A percentile compares a stretch with the other conserved stretches of the same genome.
Conservation (phyloP, 805 yeast genomes). For the Cyberlindnera maritima region DNA sequence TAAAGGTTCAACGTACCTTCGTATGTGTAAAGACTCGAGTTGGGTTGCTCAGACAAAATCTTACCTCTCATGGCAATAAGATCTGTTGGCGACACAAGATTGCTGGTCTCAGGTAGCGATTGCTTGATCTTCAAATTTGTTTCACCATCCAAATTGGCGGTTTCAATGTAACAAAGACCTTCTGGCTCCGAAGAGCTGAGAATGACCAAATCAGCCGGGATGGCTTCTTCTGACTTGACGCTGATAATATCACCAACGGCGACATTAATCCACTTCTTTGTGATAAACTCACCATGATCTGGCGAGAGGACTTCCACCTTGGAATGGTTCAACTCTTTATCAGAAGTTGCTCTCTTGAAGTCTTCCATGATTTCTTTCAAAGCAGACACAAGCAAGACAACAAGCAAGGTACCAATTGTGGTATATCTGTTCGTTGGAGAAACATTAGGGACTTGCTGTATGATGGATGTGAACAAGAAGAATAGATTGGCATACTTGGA, state of each 20-base stretch:
- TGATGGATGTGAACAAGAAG: constrained; percentile 85
- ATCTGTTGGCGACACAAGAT: constrained; percentile 62
- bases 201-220: constrained; percentile 89
- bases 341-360: constrained; percentile 82
- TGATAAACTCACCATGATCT: constrained; percentile 55
- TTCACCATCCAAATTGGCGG: constrained; percentile 97
- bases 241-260: constrained; percentile 88
- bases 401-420: constrained; percentile 84
- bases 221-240: constrained; percentile 81
- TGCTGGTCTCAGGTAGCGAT: constrained; percentile 73
- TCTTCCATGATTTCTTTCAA: constrained; percentile 90
- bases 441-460: constrained; percentile 96
- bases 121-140: constrained; percentile 95
- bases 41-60: constrained; percentile 86
- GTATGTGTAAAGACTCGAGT: constrained; percentile 88
- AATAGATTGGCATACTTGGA: constrained; percentile 95
- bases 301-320: constrained; percentile 60
- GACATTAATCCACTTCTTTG: constrained; percentile 80
- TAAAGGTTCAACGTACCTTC: constrained; percentile 76
- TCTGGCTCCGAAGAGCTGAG: constrained; percentile 96
- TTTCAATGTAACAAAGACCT: constrained; percentile 95
- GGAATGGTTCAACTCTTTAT: constrained; percentile 83
- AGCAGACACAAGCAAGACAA: constrained; percentile 89
- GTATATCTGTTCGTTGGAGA: constrained; percentile 96
- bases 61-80: constrained; percentile 52